These are phyloP conservation scores for Fagopyrum tataricum DNA, from an alignment of 148 eudicot species.

Conservation along the genomic window DNA sequence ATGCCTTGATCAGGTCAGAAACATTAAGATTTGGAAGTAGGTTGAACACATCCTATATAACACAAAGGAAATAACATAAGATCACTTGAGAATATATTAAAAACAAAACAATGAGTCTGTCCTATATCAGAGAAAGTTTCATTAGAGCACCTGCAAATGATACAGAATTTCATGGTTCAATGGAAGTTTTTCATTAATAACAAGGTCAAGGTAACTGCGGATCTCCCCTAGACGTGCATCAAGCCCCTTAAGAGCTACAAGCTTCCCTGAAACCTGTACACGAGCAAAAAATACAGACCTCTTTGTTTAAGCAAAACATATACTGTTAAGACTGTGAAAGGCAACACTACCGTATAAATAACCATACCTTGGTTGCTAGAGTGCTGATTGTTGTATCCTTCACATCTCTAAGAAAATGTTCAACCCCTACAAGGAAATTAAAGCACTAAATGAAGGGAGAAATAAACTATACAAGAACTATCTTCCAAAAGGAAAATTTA, in stretches of 20 bases:
- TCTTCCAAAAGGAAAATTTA: background rate
- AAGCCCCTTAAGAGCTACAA: slow-evolving; percentile 88
- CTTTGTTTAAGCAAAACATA: background rate
- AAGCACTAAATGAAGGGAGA: background rate
- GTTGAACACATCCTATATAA: slow-evolving; percentile 88
- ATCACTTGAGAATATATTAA: background rate
- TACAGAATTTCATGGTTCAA: slow-evolving; percentile 90
- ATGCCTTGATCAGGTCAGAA: slow-evolving; percentile 70
- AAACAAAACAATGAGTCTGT: background rate
- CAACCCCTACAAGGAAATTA: slow-evolving; percentile 60
- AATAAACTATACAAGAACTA: background rate
- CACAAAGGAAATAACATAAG: background rate
- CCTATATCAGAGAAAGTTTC: background rate
- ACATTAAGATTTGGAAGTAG: slow-evolving; percentile 88
- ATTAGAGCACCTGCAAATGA: slow-evolving; percentile 68
- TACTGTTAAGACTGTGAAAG: background rate
- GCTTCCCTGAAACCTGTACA: slow-evolving; percentile 83
- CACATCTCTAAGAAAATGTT: slow-evolving; percentile 96
- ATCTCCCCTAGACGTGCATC: slow-evolving; percentile 87
- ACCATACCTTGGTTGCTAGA: slow-evolving; percentile 78
- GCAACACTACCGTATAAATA: background rate
- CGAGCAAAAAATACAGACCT: background rate
- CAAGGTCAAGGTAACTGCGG: slow-evolving; percentile 85
- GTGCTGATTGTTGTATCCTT: slow-evolving; percentile 97
- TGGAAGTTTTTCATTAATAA: slow-evolving; percentile 74